These are phyloP conservation scores for Ophiostoma himal-ulmi DNA, from an alignment of 2,329 filamentous ascomycete genomes.

Conservation along the genomic window DNA sequence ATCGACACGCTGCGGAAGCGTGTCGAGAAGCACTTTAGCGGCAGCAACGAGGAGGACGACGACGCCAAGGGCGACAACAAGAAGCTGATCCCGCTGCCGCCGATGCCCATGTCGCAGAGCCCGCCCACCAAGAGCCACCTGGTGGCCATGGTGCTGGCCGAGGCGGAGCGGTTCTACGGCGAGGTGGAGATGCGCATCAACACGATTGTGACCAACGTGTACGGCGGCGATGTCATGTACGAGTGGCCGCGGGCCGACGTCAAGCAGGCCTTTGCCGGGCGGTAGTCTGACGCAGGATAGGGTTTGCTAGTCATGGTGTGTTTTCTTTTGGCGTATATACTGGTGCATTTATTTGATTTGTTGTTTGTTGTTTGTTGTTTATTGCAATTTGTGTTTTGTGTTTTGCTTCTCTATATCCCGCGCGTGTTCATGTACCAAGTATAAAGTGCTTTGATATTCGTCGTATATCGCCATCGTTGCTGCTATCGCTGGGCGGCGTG, in stretches of 20 bases:
- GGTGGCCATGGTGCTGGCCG: constrained; percentile 51
- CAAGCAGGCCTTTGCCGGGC: constrained; percentile 48
- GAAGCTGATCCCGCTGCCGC: constrained; percentile 31
- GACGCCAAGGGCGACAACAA: background rate
- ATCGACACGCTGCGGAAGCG: constrained; percentile 83
- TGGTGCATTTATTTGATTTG: constrained; percentile 1
- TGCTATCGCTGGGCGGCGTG: constrained; percentile 51
- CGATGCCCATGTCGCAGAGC: constrained; percentile 2
- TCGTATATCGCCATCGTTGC: no score
- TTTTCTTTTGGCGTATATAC: background rate
- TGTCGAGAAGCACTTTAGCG: constrained; percentile 95
- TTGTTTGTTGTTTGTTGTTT: background rate
- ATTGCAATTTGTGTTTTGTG: background rate
- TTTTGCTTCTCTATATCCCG: background rate
- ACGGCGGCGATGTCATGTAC: constrained; percentile 58
- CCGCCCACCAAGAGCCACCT: constrained; percentile 33
- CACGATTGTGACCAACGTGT: constrained; percentile 55
- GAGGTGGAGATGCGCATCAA: constrained; percentile 57
- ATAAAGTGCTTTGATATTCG: background rate
- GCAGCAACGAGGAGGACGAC: constrained; percentile 52
- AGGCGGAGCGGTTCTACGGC: constrained; percentile 59
- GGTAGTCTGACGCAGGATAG: background rate
- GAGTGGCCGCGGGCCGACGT: constrained; percentile 62
- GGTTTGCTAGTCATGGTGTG: background rate
- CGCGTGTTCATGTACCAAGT: background rate